Percentiles rank a stretch among this genome's conserved stretches.
These are phyloP conservation scores for Incumbomyces delicatus DNA, from an alignment of 2,329 filamentous ascomycete species.

Conservation along the genomic window DNA sequence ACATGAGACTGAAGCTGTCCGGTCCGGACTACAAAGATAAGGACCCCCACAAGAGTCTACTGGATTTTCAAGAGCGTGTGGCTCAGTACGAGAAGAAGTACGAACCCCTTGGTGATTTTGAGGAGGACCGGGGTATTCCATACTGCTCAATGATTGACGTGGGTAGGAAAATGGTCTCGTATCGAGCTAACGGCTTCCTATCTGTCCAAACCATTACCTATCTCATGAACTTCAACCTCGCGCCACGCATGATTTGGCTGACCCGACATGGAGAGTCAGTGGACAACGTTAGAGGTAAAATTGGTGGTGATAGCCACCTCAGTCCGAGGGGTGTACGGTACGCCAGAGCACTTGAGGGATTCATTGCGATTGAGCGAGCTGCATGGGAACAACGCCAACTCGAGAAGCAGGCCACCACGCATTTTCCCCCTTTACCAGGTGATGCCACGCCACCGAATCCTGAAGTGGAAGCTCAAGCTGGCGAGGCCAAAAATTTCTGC, in stretches of 20 bases:
- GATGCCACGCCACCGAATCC: constrained; percentile 94
- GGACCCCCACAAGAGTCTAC: constrained; percentile 72
- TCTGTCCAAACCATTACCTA: constrained; percentile 90
- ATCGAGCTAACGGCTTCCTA: constrained; percentile 84
- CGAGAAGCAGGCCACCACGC: constrained; percentile 63
- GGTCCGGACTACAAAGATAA: constrained; percentile 94
- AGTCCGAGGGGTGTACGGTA: constrained; percentile 73
- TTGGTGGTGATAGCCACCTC: constrained; percentile 81
- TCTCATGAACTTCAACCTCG: constrained; percentile 90
- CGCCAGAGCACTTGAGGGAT: constrained; percentile 66
- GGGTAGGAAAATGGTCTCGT: constrained; percentile 82
- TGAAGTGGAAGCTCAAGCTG: constrained; percentile 47
- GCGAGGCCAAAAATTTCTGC: constrained; percentile 76
- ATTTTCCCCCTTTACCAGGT: constrained; percentile 81
- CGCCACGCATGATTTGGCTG: constrained; percentile 95
- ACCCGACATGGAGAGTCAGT: constrained; percentile 85
- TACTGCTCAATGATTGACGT: constrained; percentile 99
- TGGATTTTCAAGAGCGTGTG: constrained; percentile 87
- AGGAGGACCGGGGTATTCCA: constrained; percentile 82
- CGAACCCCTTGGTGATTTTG: constrained; percentile 77
- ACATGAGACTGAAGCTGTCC: constrained; percentile 93
- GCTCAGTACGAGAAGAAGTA: constrained; percentile 91
- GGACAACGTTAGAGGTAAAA: constrained; percentile 78
- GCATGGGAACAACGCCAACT: constrained; percentile 78
- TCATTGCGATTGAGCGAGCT: constrained; percentile 70